Evolutionary conservation across 257 asterid genomes (phyloP), one percentile per base, ranked within the genome.

Genomic region (Nicotiana noctiflora): DNA sequence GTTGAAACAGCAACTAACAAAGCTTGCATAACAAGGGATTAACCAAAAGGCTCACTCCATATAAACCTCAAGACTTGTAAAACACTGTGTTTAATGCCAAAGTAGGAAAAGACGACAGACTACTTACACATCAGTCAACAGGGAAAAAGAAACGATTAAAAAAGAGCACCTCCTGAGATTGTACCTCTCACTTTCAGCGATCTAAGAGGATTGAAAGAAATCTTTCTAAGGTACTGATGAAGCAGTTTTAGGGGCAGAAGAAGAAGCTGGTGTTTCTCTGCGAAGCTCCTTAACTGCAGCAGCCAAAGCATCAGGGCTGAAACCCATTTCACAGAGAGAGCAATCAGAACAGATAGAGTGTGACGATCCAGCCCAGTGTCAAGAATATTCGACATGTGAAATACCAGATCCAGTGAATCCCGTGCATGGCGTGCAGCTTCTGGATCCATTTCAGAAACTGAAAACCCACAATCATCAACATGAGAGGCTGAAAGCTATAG

Each of bases 331-430:
- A 37, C 93, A 94, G 23, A 94, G n/a, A n/a, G 93, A 18, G 91
- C 91, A 14, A 90, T 90, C 80, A 94, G 92, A 81, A 94, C 79
- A 15, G 98, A 94, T 8, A 92, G 90, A 29, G 91, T 91, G 86
- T 92, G 95, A 49, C 92, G 93, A 77, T 94, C 98, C 77, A 94
- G 91, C 5, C 98, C 95, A 46, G 93, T 91, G 31, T 92, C 97
- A 2, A 94, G 96, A 79, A 91, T 90, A 86, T 94, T 92, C 3
- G 98, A 93, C 89, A 94, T 94, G 64, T 91, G 96, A 86, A 90
- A 86, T 51, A 75, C 95, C 12, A 94, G 76, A 27, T 91, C 97
- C 12, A 94, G 90, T 25, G 97, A 92, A 56, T 91, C 97, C 40
- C 90, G 89, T 10, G 96, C 97, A 15, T 89, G 91, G 81, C 89